Base-by-base conservation (phyloP, 1,139 yeast genomes). In the Yamadazyma kanchanaburiensis region DNA sequence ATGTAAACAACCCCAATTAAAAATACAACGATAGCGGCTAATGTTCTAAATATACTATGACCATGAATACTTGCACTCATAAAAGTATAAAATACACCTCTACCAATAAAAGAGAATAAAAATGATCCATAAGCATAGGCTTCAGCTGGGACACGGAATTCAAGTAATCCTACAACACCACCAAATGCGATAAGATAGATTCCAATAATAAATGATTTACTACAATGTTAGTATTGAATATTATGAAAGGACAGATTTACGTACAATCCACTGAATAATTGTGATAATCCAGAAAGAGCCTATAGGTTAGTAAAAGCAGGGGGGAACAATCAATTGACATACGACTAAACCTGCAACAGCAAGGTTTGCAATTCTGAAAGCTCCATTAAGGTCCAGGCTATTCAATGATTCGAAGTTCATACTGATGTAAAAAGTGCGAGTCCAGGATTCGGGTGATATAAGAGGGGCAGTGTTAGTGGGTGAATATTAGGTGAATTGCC, bases 61-160 rank as follows among this genome's bases (percentile, higher is more conserved):
- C 79, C 80, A 28, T 77, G 68, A 42, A 83, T 67, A 43, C 81
- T 63, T 17, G 79, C 67, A 13, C 86, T 86, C 35, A 86, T 62
- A 33, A 84, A 63, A 11, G 82, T 64, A 56, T 85, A 84, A 47
- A 83, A 76, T 10, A 78, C 51, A 13, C 95, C 96, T 47, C 96
- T 73, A 4, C 96, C 96, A 12, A 84, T 58, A 49, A 87, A 87
- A 11, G 94, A 84, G 53, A 83, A 84, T 43, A 84, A 64, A 48
- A 88, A 87, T 2, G 94, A 83, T 12, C 83, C 91, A 51, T 80
- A 86, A 10, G 76, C 70, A 43, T 77, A 70, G 7, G 88, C 74
- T 42, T 77, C 75, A 2, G 85, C 74, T 4, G 86, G 86, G 28
- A 78, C 75, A 43, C 71, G 64, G 50, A 80, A 80, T 49, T 82